phyloP scores from a whole-genome alignment of 1,284 basidiomycete genomes.

The Cutaneotrichosporon sp. region DNA sequence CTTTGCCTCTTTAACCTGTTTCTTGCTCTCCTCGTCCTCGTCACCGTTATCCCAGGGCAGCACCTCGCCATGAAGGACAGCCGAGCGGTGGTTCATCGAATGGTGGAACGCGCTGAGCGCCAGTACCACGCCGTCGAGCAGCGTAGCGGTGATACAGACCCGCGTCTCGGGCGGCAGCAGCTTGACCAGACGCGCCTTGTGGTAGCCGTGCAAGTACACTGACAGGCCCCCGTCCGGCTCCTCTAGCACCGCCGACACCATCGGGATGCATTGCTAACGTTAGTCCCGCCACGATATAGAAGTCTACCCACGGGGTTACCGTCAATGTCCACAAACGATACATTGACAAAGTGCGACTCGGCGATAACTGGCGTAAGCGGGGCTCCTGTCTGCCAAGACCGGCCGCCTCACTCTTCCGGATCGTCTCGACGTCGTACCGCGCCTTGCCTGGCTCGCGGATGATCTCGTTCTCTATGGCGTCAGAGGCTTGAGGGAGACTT shows the following conservation, averaged over 20 bases:
- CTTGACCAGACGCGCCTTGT: slow-evolving; percentile 27
- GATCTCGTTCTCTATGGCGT: slow-evolving; percentile 10
- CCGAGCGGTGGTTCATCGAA: slow-evolving; percentile 33
- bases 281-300: background rate
- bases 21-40: background rate
- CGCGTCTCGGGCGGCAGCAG: slow-evolving; percentile 24
- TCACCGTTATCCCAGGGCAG: slow-evolving; percentile 16
- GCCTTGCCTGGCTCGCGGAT: slow-evolving; percentile 8
- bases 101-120: slow-evolving; percentile 29
- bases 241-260: slow-evolving; percentile 4
- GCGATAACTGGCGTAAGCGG: slow-evolving; percentile 9
- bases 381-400: background rate
- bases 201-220: slow-evolving; percentile 21
- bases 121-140: slow-evolving; percentile 34
- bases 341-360: slow-evolving; percentile 14
- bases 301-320: slow-evolving; percentile 3
- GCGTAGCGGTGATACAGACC: slow-evolving; percentile 30
- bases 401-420: slow-evolving; percentile 8
- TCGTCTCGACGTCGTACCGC: slow-evolving; percentile 7
- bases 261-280: slow-evolving; percentile 13
- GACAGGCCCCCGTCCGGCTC: background rate
- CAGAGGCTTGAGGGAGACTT: background rate
- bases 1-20: background rate
- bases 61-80: slow-evolving; percentile 32
- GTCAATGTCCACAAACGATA: slow-evolving; percentile 17